Base-by-base conservation (phyloP, 2,329 filamentous ascomycete genomes). In the Teratosphaeria destructans region DNA sequence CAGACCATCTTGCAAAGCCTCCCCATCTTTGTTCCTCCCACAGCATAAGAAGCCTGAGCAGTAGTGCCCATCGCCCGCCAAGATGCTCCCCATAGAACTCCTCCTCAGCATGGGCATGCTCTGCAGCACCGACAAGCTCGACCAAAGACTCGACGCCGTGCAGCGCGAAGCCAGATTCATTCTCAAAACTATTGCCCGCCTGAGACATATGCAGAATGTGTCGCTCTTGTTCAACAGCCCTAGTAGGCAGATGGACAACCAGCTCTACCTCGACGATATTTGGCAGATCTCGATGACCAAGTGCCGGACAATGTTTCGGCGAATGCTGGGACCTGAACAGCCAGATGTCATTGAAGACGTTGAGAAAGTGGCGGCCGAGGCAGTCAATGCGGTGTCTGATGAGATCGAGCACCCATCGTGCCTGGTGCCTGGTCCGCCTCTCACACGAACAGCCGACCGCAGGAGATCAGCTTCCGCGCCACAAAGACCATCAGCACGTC, bases 131-230 rank as follows among this genome's bases (percentile, higher is more conserved):
- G 16, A 43, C 37, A 43, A 43, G 3, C 2, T 62, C 35, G 56
- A 62, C 61, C 5, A 43, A 10, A 47, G 55, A 26, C 57, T 63
- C 19, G 35, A 54, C 57, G 29, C 61, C n/a, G n/a, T 63, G 11
- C 58, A 63, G 23, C 61, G 61, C 37, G 61, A 63, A 47, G 27
- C 61, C 16, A 27, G 59, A 29, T 63, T 63, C 54, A 58, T 63
- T n/a, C 54, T 59, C 26, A 54, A 55, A 12, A 63, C 61, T 1
- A 54, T 63, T 29, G 59, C 54, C 8, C 34, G 61, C 7, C 59
- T 63, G 4, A 55, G 57, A 7, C 57, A 61, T 37, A 54, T 57
- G 6, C 59, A 61, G 26, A 23, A 63, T 59, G 57, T 55, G n/a
- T 23, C 52, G 19, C 57, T 61, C 16, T 43, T 61, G 16, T 59